Base-by-base conservation (phyloP, 495 filamentous ascomycete species). In the Apodospora peruviana region DNA sequence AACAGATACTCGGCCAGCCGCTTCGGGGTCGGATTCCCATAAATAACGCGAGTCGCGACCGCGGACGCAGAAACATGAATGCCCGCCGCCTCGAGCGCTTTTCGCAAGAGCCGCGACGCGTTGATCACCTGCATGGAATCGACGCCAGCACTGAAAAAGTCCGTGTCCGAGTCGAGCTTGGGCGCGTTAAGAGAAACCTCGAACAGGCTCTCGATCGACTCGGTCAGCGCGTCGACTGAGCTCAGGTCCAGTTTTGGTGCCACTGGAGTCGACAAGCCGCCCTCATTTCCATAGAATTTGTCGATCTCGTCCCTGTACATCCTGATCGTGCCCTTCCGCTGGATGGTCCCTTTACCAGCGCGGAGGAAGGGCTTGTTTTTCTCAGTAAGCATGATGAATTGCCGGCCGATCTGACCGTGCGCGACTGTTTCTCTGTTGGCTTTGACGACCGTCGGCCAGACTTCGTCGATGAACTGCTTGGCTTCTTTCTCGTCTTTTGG, bases 341-440 rank as follows among this genome's bases (percentile, higher is more conserved):
- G 70, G 2, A 82, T 61, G 1, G 75, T 79, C 0, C 80, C 82
- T 61, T 86, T 84, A 0, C 67, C 69, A 3, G 81, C 73, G 4
- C 74, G 61, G 2, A 68, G 55, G 52, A 85, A 77, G 0, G 79
- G 79, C 48, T 77, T 81, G 11, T 66, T 57, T 0, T 65, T 65
- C 0, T 64, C 53, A 1, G 75, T 60, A 7, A 86, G 45, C 12
- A 63, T 24, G 16, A 79, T 66, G 37, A 67, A 58, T 12, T 61
- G 58, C 22, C 69, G 61, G 11, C 62, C 58, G 34, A 74, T 69
- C 52, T 62, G 67, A 32, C 70, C 72, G 47, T 76, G 69, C 1
- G 68, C 67, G 0, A 74, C 72, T 0, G 69, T 75, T 18, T 67
- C 55, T 40, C 68, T 61, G 55, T 82, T 82, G 7, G 66, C 74